Percentiles rank a stretch among this genome's conserved stretches.
phyloP scores from a whole-genome alignment of 805 yeast species.

The Debaryomyces hansenii region DNA sequence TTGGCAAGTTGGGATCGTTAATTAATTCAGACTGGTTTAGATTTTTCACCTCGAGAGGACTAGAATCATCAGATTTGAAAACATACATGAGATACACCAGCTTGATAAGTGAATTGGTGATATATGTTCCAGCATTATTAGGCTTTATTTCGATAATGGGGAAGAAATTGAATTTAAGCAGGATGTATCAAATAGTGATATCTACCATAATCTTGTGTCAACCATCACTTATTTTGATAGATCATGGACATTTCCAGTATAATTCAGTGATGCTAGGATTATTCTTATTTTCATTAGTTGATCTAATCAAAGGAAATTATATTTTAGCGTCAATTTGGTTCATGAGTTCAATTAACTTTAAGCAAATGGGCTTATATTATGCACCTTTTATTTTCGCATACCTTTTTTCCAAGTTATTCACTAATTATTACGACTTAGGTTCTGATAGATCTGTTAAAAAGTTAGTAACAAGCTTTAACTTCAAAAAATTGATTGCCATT shows the following conservation, averaged over 20 bases:
- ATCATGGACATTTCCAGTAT: conserved; percentile 97
- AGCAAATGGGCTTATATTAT: conserved; percentile 94
- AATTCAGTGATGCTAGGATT: conserved; percentile 94
- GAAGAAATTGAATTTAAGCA: conserved; percentile 49
- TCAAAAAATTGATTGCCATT: conserved; percentile 60
- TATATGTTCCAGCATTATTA: conserved; percentile 80
- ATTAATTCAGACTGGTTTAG: conserved; percentile 76
- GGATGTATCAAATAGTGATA: conserved; percentile 75
- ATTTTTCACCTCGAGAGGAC: conserved; percentile 70
- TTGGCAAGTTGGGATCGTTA: conserved; percentile 70
- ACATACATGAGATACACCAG: conserved; percentile 85
- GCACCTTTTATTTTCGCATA: conserved; percentile 86
- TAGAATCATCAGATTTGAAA: conserved; percentile 66
- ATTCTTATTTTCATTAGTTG: conserved; percentile 64
- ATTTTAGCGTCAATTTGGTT: conserved; percentile 75
- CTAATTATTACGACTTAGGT: conserved; percentile 14
- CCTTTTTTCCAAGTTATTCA: conserved; percentile 53
- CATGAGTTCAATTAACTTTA: conserved; percentile 75
- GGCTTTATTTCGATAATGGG: conserved; percentile 73
- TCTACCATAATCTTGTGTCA: conserved; percentile 80
- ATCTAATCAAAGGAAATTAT: conserved; percentile 61
- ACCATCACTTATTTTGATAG: conserved; percentile 80
- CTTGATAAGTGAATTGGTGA: conserved; percentile 66
- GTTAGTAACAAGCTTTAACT: conserved; percentile 37
- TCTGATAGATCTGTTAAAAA: conserved; percentile 9